phyloP scores from a whole-genome alignment of 257 asterid genomes.

The Solanum sparsipilum region DNA sequence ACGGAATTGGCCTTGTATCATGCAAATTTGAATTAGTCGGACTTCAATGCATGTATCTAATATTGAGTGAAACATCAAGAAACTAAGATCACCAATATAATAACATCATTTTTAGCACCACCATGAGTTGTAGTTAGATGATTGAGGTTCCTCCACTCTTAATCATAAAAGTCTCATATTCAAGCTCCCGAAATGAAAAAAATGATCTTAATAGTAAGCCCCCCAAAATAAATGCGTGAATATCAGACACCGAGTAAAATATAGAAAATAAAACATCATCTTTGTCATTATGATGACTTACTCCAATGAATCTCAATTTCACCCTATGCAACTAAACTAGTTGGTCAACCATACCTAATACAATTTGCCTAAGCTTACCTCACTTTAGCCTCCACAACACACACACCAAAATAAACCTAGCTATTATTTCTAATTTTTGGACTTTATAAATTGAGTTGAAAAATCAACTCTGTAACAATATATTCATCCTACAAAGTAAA shows the following conservation, averaged over 20 bases:
- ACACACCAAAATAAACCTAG: not conserved
- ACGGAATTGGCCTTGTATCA: fast-evolving
- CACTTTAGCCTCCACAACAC: not conserved
- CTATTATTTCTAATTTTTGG: not conserved
- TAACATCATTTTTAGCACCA: not conserved
- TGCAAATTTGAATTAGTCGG: fast-evolving
- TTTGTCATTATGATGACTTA: not conserved
- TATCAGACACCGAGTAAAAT: not conserved
- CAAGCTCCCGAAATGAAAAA: not conserved
- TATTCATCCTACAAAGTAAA: not conserved
- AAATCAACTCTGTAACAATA: not conserved
- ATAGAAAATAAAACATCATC: not conserved
- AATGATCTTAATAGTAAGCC: not conserved
- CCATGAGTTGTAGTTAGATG: not conserved
- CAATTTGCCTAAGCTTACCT: not conserved
- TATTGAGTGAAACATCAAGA: not conserved
- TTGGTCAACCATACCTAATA: constrained; percentile 12
- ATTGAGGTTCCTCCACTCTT: not conserved
- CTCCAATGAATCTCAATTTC: not conserved
- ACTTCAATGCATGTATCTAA: not conserved
- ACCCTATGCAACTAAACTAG: not conserved
- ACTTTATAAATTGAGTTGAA: not conserved
- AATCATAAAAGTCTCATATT: not conserved
- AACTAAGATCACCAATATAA: not conserved
- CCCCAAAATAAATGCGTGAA: not conserved